Conservation (phyloP, 768 basidiomycete species). For the Solioccasus polychromus region DNA sequence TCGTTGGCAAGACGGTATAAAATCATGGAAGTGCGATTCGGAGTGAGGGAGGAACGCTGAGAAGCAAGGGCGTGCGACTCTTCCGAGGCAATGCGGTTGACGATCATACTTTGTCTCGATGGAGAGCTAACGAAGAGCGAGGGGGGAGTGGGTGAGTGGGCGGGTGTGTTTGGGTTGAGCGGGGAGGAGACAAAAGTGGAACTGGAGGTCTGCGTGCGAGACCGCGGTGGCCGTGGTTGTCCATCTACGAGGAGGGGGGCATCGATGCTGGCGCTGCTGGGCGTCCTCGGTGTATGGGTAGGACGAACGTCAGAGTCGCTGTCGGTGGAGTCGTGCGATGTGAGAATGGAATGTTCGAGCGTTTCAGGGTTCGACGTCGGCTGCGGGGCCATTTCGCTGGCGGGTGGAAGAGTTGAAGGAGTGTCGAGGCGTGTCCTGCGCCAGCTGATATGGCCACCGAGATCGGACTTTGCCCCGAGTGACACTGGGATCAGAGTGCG, state of each 20-base stretch:
- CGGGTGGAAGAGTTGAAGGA: constrained; percentile 25
- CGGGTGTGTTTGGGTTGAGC: constrained; percentile 42
- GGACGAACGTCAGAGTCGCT: constrained; percentile 7
- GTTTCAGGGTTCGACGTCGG: constrained; percentile 53
- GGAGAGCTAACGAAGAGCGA: constrained; percentile 30
- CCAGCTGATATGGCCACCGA: constrained; percentile 1
- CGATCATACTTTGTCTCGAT: constrained; percentile 39
- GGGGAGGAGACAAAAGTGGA: constrained; percentile 48
- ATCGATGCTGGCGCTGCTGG: constrained; percentile 28
- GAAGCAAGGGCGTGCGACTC: constrained; percentile 42
- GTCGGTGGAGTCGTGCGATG: constrained; percentile 4
- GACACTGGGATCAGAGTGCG: background rate
- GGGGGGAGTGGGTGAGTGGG: constrained; percentile 9
- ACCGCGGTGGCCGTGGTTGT: too few relatives aligned
- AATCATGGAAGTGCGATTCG: constrained; percentile 57
- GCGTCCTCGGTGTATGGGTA: constrained; percentile 13
- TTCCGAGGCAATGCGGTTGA: constrained; percentile 44
- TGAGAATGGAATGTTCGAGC: constrained; percentile 44
- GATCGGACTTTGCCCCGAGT: background rate
- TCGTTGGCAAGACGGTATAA: constrained; percentile 55
- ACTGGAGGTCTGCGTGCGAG: constrained; percentile 25
- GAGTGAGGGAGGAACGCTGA: constrained; percentile 13
- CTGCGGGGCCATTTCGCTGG: too few relatives aligned
- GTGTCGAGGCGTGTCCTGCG: too few relatives aligned
- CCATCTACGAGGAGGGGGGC: constrained; percentile 28